Conservation (phyloP, 306 rosid genomes). For the Albizia julibrissin region DNA sequence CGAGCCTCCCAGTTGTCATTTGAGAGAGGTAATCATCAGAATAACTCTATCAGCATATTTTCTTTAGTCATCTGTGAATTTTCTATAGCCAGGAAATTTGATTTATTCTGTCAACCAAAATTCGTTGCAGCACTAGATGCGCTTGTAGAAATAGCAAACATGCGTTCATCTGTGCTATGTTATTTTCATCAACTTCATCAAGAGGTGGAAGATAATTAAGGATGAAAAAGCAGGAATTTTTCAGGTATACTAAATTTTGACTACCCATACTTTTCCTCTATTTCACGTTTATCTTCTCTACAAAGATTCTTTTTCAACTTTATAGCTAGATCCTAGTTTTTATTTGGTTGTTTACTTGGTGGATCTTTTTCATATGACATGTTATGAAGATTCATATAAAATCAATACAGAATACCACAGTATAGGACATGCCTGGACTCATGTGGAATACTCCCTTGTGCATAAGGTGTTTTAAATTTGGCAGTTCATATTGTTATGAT, state of each 20-base stretch:
- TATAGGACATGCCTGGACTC: neutral
- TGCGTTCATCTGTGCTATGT: conserved; percentile 55
- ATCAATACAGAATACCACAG: neutral
- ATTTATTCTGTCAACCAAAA: conserved; percentile 33
- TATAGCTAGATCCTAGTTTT: conserved; percentile 1
- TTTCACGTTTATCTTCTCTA: neutral
- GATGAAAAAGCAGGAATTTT: conserved; percentile 35
- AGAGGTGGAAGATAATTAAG: conserved; percentile 49
- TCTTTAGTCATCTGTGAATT: conserved; percentile 19
- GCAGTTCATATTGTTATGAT: neutral
- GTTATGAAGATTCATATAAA: conserved; percentile 10
- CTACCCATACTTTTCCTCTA: neutral
- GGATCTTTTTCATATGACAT: conserved; percentile 3
- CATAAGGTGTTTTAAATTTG: conserved; percentile 5
- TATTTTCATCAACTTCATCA: conserved; percentile 56
- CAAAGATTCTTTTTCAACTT: neutral
- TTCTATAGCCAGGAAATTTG: conserved; percentile 18
- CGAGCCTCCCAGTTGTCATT: conserved; percentile 83
- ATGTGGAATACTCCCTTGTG: neutral
- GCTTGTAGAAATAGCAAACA: conserved; percentile 74
- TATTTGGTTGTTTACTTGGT: conserved; percentile 5
- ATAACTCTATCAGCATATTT: conserved; percentile 3
- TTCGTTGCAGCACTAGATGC: conserved; percentile 69
- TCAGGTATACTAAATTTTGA: conserved; percentile 30
- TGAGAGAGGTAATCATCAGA: conserved; percentile 62